Conservation (phyloP, 2,329 filamentous ascomycete genomes). For the Ophiostoma novo-ulmi region DNA sequence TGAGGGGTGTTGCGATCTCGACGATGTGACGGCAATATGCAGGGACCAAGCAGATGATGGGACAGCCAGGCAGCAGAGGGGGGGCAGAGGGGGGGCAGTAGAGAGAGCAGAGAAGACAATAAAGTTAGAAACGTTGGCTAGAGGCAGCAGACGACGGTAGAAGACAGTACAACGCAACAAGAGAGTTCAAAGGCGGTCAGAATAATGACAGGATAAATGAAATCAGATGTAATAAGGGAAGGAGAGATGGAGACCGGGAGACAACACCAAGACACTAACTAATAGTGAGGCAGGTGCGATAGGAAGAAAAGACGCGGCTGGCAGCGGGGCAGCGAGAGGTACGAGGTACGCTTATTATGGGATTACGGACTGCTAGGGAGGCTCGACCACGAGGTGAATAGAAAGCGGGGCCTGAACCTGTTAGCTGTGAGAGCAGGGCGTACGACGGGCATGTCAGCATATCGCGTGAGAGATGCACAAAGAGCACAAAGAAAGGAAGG, state of each 20-base stretch:
- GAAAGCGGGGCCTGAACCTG: neutral
- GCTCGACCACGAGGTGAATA: neutral
- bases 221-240: neutral
- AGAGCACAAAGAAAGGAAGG: neutral
- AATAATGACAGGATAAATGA: neutral
- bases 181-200: constrained; percentile 3
- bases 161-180: neutral
- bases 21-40: constrained; percentile 4
- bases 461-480: constrained; percentile 2
- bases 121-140: neutral
- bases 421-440: neutral
- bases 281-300: neutral
- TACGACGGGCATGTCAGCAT: neutral
- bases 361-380: neutral
- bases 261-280: neutral
- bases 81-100: neutral
- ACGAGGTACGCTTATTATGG: neutral
- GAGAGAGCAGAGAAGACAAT: neutral
- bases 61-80: neutral
- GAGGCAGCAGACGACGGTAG: too few species aligned
- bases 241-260: neutral
- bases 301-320: neutral
- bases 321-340: neutral
- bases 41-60: neutral
- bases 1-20: constrained; percentile 10